phyloP scores from a whole-genome alignment of 441 rosid species.

The Viola pubescens region DNA sequence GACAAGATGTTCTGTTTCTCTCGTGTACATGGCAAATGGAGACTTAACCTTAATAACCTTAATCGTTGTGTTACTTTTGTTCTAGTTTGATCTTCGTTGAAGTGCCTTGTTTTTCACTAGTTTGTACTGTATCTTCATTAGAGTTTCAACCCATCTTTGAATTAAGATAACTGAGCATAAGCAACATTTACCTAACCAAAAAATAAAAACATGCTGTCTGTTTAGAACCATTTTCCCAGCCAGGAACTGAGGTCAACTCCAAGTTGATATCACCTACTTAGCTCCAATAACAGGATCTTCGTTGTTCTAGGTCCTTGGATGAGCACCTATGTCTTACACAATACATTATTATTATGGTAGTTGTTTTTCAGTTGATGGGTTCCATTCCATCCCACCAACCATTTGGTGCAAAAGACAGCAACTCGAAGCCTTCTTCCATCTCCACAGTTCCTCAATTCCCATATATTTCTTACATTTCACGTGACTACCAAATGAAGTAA shows the following conservation, averaged over 20 bases:
- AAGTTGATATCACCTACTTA: background rate
- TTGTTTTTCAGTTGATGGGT: conserved; percentile 32
- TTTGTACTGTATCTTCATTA: no score
- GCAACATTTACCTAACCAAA: no score
- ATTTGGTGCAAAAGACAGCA: conserved; percentile 36
- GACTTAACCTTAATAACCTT: no score
- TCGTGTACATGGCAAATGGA: no score
- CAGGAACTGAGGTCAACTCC: background rate
- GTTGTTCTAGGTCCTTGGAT: no score
- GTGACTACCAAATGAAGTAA: conserved; percentile 34
- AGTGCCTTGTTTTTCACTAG: no score
- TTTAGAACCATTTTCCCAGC: background rate
- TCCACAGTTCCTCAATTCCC: conserved; percentile 8
- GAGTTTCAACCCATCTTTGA: no score
- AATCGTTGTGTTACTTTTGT: no score
- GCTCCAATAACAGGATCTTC: background rate
- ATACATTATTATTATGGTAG: background rate
- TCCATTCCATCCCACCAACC: conserved; percentile 46
- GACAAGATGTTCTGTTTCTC: no score
- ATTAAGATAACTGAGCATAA: no score
- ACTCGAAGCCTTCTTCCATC: conserved; percentile 7
- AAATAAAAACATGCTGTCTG: background rate
- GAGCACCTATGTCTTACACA: background rate
- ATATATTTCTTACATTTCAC: conserved; percentile 40
- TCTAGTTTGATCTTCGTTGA: no score